Conservation (phyloP, 805 yeast genomes). For the Saturnispora bothae region DNA sequence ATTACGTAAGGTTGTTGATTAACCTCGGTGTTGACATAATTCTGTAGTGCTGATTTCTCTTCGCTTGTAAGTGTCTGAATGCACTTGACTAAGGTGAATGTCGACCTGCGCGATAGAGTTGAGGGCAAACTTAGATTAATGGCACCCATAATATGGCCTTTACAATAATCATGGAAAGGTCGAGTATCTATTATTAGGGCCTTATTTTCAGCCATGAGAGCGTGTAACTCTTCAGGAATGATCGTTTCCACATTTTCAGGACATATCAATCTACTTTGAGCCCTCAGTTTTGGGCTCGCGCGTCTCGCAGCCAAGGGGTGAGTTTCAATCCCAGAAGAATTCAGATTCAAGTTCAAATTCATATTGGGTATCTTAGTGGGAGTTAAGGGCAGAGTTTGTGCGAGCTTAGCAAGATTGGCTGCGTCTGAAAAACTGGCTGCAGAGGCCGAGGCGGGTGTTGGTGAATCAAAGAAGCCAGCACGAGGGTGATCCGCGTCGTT, state of each 20-base stretch:
- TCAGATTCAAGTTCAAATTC: too few relatives aligned
- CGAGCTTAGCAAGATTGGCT: too few relatives aligned
- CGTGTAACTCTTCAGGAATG: slow-evolving; percentile 13
- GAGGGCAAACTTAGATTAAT: slow-evolving; percentile 80
- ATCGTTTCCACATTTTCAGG: neutral
- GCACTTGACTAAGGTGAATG: slow-evolving; percentile 55
- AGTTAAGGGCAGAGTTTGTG: too few relatives aligned
- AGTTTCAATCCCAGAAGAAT: too few relatives aligned
- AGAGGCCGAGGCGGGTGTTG: too few relatives aligned
- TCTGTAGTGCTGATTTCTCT: slow-evolving; percentile 36
- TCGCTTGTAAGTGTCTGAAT: slow-evolving; percentile 46
- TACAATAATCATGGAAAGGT: slow-evolving; percentile 65
- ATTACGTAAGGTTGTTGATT: slow-evolving; percentile 33
- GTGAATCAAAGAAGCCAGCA: too few relatives aligned
- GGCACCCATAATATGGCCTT: slow-evolving; percentile 46
- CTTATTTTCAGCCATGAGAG: slow-evolving; percentile 13
- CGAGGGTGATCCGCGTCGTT: neutral
- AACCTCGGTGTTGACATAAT: slow-evolving; percentile 23
- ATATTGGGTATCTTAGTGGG: too few relatives aligned
- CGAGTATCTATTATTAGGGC: slow-evolving; percentile 64
- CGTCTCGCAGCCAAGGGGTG: neutral
- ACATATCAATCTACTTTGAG: neutral
- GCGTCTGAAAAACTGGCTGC: neutral
- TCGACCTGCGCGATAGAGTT: slow-evolving; percentile 69
- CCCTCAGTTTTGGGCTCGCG: neutral